These are phyloP conservation scores for Eustoma russellianum DNA, from an alignment of 257 asterid species.

Conservation along the genomic window DNA sequence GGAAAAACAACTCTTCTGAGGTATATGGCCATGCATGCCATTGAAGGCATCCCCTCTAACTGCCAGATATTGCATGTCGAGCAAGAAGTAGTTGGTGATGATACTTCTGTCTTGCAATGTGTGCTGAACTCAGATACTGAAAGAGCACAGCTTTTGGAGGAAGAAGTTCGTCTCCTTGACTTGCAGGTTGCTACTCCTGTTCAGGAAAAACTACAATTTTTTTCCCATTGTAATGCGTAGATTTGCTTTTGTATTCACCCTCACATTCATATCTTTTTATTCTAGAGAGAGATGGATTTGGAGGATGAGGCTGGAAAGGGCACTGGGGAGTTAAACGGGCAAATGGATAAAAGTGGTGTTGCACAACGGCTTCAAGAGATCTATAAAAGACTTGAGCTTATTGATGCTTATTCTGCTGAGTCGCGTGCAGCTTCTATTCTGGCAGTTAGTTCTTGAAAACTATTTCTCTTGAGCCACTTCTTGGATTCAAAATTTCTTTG, in stretches of 20 bases:
- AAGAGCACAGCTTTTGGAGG: conserved; percentile 75
- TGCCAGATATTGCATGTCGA: conserved; percentile 97
- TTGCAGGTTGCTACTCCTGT: conserved; percentile 50
- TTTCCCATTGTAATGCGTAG: conserved; percentile 7
- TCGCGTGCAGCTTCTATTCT: conserved; percentile 97
- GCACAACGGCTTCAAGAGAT: conserved; percentile 72
- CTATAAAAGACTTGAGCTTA: conserved; percentile 85
- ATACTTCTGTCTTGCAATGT: conserved; percentile 77
- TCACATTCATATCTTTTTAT: conserved; percentile 5
- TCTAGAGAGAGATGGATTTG: conserved; percentile 52
- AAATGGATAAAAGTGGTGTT: conserved; percentile 38
- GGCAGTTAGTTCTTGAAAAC: conserved; percentile 59
- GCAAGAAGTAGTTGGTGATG: conserved; percentile 95
- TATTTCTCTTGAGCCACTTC: background rate
- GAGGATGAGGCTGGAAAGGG: conserved; percentile 48
- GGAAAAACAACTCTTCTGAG: conserved; percentile 97
- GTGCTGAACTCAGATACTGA: conserved; percentile 82
- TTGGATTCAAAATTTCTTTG: background rate
- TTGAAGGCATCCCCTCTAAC: conserved; percentile 91
- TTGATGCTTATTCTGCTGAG: conserved; percentile 98
- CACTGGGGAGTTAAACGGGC: conserved; percentile 34
- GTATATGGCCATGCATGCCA: conserved; percentile 97
- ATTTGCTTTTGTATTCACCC: background rate
- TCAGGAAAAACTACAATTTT: background rate
- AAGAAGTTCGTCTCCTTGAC: conserved; percentile 68